phyloP scores from a whole-genome alignment of 129 eudicot genomes.

The Pulicaria dysenterica region DNA sequence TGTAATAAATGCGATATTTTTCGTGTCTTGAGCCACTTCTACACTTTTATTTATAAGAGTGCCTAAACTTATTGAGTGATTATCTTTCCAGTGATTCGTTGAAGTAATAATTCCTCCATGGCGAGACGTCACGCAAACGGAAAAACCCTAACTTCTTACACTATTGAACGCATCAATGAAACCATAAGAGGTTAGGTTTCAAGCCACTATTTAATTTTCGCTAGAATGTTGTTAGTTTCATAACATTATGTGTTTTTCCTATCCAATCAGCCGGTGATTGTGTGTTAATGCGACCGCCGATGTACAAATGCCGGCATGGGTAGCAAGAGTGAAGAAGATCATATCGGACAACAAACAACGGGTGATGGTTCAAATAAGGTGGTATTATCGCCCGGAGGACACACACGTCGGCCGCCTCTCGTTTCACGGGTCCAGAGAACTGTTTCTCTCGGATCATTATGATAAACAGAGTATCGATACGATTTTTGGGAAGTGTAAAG shows the following conservation, averaged over 20 bases:
- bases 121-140: conserved; percentile 45
- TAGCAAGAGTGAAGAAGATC: conserved; percentile 61
- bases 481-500: too few species aligned
- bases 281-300: conserved; percentile 71
- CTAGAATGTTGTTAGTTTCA: not conserved
- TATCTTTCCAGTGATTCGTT: not conserved
- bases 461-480: too few species aligned
- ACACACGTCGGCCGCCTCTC: too few species aligned
- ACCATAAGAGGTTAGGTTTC: conserved; percentile 46
- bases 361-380: conserved; percentile 62
- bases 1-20: too few species aligned
- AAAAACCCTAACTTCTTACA: conserved; percentile 58
- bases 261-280: conserved; percentile 61
- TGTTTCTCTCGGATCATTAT: too few species aligned
- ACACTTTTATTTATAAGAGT: too few species aligned
- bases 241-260: not conserved
- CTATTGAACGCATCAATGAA: conserved; percentile 51
- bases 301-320: conserved; percentile 59
- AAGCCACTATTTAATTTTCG: not conserved
- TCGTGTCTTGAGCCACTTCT: too few species aligned
- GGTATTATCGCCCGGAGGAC: too few species aligned
- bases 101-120: conserved; percentile 37
- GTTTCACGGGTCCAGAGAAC: too few species aligned
- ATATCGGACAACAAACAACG: conserved; percentile 48
- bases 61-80: too few species aligned